Evolutionary conservation across 495 filamentous ascomycete genomes (phyloP).

Genomic region (Penicillium silybi): DNA sequence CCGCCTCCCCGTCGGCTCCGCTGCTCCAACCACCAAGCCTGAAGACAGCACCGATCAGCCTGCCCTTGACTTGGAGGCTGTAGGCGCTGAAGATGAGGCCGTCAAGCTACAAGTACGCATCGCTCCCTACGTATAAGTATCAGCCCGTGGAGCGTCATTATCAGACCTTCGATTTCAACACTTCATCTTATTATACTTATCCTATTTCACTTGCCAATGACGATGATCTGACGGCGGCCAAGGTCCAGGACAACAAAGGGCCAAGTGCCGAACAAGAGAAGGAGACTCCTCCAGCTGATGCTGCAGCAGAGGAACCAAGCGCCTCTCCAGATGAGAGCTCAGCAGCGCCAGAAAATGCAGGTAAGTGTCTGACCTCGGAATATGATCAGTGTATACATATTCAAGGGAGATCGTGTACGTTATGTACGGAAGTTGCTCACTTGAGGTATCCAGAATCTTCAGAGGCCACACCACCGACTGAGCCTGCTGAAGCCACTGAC

Average conservation of each 20-base stretch:
- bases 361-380: conserved; percentile 18
- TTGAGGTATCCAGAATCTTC: conserved; percentile 20
- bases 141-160: conserved; percentile 36
- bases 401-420: background rate
- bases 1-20: conserved; percentile 27
- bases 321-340: conserved; percentile 21
- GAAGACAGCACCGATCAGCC: conserved; percentile 15
- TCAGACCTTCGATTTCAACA: conserved; percentile 38
- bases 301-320: conserved; percentile 11
- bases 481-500: conserved; percentile 21
- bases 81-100: conserved; percentile 32
- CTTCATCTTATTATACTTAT: conserved; percentile 32
- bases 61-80: conserved; percentile 27
- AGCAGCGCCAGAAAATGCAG: conserved; percentile 25
- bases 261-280: conserved; percentile 25
- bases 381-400: background rate
- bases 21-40: conserved; percentile 21
- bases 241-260: conserved; percentile 38
- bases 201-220: conserved; percentile 28
- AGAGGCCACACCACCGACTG: conserved; percentile 25
- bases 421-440: conserved; percentile 10
- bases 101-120: conserved; percentile 40
- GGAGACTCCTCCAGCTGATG: conserved; percentile 19
- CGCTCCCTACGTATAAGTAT: conserved; percentile 38
- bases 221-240: conserved; percentile 37